A percentile compares a stretch with the other conserved stretches of the same genome.
Evolutionary conservation across 2,329 filamentous ascomycete species (phyloP).

Genomic region (Colletotrichum liaoningense): DNA sequence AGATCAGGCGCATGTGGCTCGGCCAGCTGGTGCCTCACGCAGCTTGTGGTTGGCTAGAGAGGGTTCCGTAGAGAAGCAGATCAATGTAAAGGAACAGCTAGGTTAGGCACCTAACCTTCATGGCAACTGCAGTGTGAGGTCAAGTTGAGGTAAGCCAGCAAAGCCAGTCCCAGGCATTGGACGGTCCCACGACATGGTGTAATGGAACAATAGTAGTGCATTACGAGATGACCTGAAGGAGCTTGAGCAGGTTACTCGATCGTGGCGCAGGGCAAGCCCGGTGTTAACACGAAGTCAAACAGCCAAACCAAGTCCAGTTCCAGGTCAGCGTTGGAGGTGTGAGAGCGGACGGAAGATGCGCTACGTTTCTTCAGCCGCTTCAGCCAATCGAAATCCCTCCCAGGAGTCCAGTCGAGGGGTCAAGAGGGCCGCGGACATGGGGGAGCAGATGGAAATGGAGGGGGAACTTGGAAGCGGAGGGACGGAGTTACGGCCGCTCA

Average conservation of each 20-base stretch:
- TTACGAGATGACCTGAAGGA: neutral
- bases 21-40: neutral
- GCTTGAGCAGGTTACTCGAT: neutral
- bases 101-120: neutral
- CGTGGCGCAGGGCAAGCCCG: constrained; percentile 10
- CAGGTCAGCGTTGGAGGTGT: constrained; percentile 3
- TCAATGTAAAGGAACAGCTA: neutral
- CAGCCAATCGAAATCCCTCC: constrained; percentile 10
- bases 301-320: neutral
- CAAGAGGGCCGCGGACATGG: neutral
- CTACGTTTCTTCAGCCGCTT: constrained; percentile 27
- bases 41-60: constrained; percentile 12
- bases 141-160: neutral
- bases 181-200: neutral
- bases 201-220: neutral
- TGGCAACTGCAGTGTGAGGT: neutral
- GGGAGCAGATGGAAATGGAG: neutral
- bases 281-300: constrained; percentile 2
- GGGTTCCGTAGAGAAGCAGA: neutral
- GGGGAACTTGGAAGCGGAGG: no score
- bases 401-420: neutral
- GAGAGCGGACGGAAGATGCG: neutral
- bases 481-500: constrained; percentile 9
- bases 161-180: no score
- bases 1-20: constrained; percentile 1